Evolutionary conservation across 2,329 filamentous ascomycete species (phyloP).

Genomic region (Diaporthe citrichinensis): DNA sequence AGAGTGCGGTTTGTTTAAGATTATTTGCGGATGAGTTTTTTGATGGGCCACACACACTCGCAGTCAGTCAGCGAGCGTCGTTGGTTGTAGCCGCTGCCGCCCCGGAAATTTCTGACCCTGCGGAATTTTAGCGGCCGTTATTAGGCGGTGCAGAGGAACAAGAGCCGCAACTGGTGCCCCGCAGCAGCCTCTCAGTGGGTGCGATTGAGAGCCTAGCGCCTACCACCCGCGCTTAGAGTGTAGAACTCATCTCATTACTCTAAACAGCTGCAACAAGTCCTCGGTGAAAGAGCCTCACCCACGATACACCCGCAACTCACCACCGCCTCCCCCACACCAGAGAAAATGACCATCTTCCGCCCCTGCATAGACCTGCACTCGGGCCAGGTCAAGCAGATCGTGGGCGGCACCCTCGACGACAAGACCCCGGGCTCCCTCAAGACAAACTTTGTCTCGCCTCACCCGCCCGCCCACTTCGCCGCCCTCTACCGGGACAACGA

Average conservation of each 20-base stretch:
- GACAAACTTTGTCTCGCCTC: conserved; percentile 92
- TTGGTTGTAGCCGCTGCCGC: conserved; percentile 8
- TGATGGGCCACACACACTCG: not conserved
- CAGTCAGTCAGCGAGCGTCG: not conserved
- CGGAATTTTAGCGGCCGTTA: conserved; percentile 17
- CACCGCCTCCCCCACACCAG: not conserved
- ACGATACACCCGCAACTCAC: not conserved
- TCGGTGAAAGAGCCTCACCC: not conserved
- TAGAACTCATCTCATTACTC: not conserved
- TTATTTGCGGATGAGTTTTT: conserved; percentile 6
- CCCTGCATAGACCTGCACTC: conserved; percentile 98
- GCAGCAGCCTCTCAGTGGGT: conserved; percentile 23
- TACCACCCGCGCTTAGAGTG: not conserved
- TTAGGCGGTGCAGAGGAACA: not conserved
- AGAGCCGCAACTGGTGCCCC: conserved; percentile 21
- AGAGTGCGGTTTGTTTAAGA: not conserved
- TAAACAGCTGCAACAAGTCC: not conserved
- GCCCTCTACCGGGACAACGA: conserved; percentile 82
- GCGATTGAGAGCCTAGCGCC: not conserved
- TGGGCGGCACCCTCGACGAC: conserved; percentile 89
- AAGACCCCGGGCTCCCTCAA: conserved; percentile 73
- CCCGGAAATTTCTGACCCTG: conserved; percentile 16
- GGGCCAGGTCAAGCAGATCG: conserved; percentile 98
- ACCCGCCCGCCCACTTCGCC: conserved; percentile 86
- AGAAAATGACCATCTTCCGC: conserved; percentile 88